Base-by-base conservation (phyloP, 768 basidiomycete species). In the Mycena belliarum region DNA sequence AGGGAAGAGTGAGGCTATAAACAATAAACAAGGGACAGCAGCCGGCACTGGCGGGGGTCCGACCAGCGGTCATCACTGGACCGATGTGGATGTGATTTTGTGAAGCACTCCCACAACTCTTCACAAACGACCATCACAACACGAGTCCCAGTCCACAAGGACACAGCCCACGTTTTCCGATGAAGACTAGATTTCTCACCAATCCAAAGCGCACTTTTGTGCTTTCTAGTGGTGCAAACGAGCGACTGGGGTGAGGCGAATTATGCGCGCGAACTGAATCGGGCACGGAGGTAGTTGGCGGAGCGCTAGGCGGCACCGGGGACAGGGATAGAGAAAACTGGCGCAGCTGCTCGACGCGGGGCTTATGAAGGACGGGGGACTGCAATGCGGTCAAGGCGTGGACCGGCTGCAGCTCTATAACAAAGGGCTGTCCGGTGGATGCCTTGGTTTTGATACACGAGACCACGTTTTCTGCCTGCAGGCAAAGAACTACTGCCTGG, bases 401-500 rank as follows among this genome's bases (percentile, higher is more conserved):
- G 72, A 68, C 76, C 79, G 80, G 78, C 82, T 82, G n/a, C n/a
- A 78, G 74, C 70, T 68, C 70, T 69, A 70, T 68, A 64, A 64
- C 58, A 60, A 62, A 59, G 68, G 69, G 70, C 74, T 76, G 79
- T 76, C 72, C 75, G 75, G 66, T 66, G 58, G 59, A 74, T 75
- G 72, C 72, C 75, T 76, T 43, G 52, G 69, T 78, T 86, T 82
- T 80, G 81, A 84, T 83, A 76, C 72, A 72, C 76, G 71, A 73
- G 81, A 75, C 74, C 81, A 88, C 86, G 87, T 86, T 87, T 79
- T 76, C 73, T 85, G 87, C 87, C 87, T 88, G 84, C 85, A 87
- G 86, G 87, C 85, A 82, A 69, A 61, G 67, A 70, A 72, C 63
- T 76, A 77, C 75, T 69, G 68, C 70, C 71, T 70, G 11, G 21